Conservation (phyloP, 2,329 filamentous ascomycete genomes). For the Didymella sp. region DNA sequence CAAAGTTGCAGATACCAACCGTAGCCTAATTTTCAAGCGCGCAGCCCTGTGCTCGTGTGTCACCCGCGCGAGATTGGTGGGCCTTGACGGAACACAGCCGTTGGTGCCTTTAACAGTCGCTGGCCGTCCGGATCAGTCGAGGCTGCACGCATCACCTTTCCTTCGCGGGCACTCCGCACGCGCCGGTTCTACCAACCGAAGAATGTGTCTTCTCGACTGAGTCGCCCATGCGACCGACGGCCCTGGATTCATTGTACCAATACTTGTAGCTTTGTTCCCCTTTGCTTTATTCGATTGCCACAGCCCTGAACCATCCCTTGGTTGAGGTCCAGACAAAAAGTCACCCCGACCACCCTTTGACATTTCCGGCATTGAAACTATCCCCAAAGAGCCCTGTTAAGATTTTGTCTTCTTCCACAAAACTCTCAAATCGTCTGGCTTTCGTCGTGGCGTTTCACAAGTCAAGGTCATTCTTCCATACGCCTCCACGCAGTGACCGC, state of each 20-base stretch:
- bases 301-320: constrained; percentile 14
- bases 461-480: constrained; percentile 19
- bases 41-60: constrained; percentile 19
- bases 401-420: constrained; percentile 18
- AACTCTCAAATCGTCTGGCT: constrained; percentile 21
- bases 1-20: constrained; percentile 17
- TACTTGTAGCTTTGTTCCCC: constrained; percentile 12
- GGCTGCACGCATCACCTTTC: constrained; percentile 22
- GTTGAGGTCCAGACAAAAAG: constrained; percentile 5
- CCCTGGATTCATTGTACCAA: constrained; percentile 15
- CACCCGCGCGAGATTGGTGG: constrained; percentile 23
- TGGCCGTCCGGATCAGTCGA: constrained; percentile 26
- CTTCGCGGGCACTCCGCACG: constrained; percentile 26
- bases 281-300: constrained; percentile 11
- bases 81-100: constrained; percentile 17
- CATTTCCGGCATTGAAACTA: not conserved
- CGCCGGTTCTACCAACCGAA: constrained; percentile 19
- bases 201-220: constrained; percentile 24
- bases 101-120: constrained; percentile 26
- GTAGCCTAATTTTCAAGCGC: constrained; percentile 17
- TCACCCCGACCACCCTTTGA: not conserved
- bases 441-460: constrained; percentile 27
- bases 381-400: constrained; percentile 12
- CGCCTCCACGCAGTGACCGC: constrained; percentile 17
- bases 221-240: constrained; percentile 18